Percentiles rank a stretch among this genome's conserved stretches.
These are phyloP conservation scores for Phytomonas francai DNA, from an alignment of 208 protist species.

Conservation along the genomic window DNA sequence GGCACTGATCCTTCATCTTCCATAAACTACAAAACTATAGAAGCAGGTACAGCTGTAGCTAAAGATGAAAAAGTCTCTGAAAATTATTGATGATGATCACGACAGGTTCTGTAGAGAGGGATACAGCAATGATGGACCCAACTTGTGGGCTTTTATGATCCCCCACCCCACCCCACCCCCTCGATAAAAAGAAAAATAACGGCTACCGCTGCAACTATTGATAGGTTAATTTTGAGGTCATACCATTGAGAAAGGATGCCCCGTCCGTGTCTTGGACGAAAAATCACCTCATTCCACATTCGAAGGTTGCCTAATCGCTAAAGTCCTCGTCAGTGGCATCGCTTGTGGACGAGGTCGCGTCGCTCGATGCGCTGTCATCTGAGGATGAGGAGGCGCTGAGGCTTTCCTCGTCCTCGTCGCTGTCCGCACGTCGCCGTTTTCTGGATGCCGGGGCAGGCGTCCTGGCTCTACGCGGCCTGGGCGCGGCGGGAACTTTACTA, in stretches of 20 bases:
- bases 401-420: conserved; percentile 15
- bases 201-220: neutral
- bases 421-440: neutral
- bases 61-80: neutral
- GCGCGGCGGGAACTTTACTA: neutral
- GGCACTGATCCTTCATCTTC: neutral
- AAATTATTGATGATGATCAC: conserved; percentile 8
- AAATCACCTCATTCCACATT: neutral
- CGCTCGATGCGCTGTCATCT: conserved; percentile 14
- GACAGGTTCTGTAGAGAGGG: neutral
- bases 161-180: neutral
- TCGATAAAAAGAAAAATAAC: neutral
- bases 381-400: conserved; percentile 8
- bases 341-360: conserved; percentile 12
- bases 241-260: neutral
- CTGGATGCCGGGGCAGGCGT: conserved; percentile 11
- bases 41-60: neutral
- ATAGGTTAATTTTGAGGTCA: neutral
- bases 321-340: conserved; percentile 39
- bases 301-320: conserved; percentile 26
- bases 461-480: conserved; percentile 4
- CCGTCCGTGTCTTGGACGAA: neutral
- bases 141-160: neutral
- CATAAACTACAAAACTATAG: neutral
- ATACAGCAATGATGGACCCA: neutral